Conservation (phyloP, 345 rosid genomes). For the Conringia planisiliqua region DNA sequence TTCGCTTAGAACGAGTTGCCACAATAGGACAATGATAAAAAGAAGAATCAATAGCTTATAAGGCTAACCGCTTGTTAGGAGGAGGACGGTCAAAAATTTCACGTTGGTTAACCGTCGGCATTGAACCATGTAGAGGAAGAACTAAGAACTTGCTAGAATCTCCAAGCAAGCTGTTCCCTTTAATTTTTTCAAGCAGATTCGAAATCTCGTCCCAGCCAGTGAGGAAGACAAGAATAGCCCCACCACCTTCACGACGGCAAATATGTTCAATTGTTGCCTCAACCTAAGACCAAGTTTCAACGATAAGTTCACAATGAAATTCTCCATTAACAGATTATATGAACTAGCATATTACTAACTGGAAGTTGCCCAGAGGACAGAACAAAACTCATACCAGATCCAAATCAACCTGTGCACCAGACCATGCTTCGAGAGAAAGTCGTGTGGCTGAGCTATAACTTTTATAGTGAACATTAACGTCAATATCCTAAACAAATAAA, state of each 20-base stretch:
- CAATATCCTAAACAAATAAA: constrained; percentile 55
- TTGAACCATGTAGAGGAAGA: constrained; percentile 91
- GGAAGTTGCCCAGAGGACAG: constrained; percentile 1
- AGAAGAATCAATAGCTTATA: constrained; percentile 11
- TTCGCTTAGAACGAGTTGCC: not conserved
- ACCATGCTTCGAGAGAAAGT: constrained; percentile 87
- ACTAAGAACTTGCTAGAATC: constrained; percentile 71
- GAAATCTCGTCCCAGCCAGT: constrained; percentile 99
- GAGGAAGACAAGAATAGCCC: constrained; percentile 94
- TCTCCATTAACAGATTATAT: not conserved
- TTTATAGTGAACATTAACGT: constrained; percentile 65
- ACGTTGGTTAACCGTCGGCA: constrained; percentile 85
- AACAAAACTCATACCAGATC: constrained; percentile 56
- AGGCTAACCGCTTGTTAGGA: constrained; percentile 56
- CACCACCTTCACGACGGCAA: constrained; percentile 73
- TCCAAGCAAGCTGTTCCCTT: constrained; percentile 73
- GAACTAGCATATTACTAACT: not conserved
- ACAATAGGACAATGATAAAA: not conserved
- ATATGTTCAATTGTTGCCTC: constrained; percentile 73
- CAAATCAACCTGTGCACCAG: constrained; percentile 80
- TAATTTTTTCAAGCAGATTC: constrained; percentile 70
- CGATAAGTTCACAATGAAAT: not conserved
- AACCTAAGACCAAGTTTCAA: constrained; percentile 48
- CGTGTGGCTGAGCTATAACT: constrained; percentile 63
- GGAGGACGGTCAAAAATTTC: constrained; percentile 91